Conservation (phyloP, 805 yeast species). For the Wickerhamomyces bovis region DNA sequence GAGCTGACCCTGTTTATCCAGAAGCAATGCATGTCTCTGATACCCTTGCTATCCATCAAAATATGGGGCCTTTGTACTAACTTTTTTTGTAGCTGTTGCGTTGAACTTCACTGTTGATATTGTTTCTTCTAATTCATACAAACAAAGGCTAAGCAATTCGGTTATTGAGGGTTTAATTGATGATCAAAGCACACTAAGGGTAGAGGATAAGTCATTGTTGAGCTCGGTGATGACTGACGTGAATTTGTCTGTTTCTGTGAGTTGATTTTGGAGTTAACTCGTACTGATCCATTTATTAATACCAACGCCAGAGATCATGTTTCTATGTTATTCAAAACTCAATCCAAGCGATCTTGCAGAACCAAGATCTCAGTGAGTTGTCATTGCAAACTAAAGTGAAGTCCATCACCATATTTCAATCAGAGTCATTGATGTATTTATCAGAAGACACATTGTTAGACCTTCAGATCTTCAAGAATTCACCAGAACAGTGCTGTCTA, state of each 20-base stretch:
- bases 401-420: not conserved
- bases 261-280: not conserved
- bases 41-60: not conserved
- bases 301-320: not conserved
- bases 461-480: slow-evolving; percentile 19
- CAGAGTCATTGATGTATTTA: slow-evolving; percentile 15
- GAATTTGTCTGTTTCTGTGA: not conserved
- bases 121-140: not conserved
- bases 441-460: slow-evolving; percentile 26
- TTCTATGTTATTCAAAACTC: not conserved
- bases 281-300: not conserved
- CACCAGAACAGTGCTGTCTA: slow-evolving; percentile 5
- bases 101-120: not conserved
- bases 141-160: not conserved
- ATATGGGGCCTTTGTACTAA: not conserved
- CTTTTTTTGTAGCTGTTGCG: not conserved
- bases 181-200: not conserved
- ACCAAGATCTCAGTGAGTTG: not conserved
- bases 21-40: not conserved
- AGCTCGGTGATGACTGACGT: not conserved
- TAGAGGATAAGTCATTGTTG: not conserved
- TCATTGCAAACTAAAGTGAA: not conserved
- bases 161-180: not conserved
- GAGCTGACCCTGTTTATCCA: not conserved
- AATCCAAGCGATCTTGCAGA: not conserved